phyloP scores from a whole-genome alignment of 371 early-diverging fungal species.

The Mucor lusitanicus region DNA sequence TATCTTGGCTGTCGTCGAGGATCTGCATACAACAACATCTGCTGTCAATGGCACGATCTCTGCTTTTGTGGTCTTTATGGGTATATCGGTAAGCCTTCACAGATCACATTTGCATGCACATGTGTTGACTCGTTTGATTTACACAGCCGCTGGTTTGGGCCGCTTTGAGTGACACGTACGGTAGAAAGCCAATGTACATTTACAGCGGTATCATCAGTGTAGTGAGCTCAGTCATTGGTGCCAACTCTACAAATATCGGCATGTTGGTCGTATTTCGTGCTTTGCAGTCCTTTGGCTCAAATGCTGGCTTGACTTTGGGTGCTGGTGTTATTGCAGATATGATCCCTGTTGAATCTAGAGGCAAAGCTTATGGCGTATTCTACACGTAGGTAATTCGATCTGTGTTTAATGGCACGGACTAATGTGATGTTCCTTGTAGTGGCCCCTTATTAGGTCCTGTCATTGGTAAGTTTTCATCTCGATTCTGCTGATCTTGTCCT shows the following conservation, averaged over 20 bases:
- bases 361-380: constrained; percentile 38
- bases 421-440: constrained; percentile 4
- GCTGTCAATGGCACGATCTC: constrained; percentile 45
- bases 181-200: constrained; percentile 61
- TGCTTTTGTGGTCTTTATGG: constrained; percentile 41
- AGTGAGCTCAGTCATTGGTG: constrained; percentile 63
- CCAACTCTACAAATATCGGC: constrained; percentile 49
- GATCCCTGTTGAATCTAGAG: constrained; percentile 27
- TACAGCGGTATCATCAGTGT: constrained; percentile 57
- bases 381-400: constrained; percentile 18
- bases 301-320: constrained; percentile 62
- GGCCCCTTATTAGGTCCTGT: constrained; percentile 44
- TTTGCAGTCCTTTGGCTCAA: constrained; percentile 67
- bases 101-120: too few species aligned
- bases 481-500: constrained; percentile 23
- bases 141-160: constrained; percentile 64
- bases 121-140: background rate
- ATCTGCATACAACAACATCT: constrained; percentile 33
- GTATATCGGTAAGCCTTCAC: constrained; percentile 26
- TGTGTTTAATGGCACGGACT: background rate
- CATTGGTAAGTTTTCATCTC: constrained; percentile 16
- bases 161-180: constrained; percentile 61
- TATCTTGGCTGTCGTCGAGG: constrained; percentile 32
- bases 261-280: constrained; percentile 64
- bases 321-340: constrained; percentile 45